Evolutionary conservation across 106 monocot genomes (phyloP).

Genomic region (Ottelia alismoides): DNA sequence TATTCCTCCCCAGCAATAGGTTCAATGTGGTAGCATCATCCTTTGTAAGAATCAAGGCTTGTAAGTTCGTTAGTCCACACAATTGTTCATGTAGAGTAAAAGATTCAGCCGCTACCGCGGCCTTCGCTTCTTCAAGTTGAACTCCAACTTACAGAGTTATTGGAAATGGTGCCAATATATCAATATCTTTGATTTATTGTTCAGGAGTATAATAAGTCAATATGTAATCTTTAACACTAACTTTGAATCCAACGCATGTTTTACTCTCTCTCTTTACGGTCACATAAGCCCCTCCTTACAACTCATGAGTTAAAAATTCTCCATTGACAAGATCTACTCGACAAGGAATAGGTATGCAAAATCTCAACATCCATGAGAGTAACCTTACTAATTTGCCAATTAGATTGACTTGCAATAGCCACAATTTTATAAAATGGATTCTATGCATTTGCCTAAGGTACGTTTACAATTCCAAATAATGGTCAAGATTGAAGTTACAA

Average conservation of each 20-base stretch:
- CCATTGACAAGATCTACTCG: background rate
- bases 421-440: no score
- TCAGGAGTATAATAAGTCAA: constrained; percentile 4
- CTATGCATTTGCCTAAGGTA: no score
- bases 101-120: constrained; percentile 10
- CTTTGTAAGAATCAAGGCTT: constrained; percentile 10
- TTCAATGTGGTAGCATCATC: constrained; percentile 6
- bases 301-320: background rate
- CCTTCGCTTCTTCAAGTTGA: constrained; percentile 9
- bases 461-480: no score
- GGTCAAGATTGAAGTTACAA: no score
- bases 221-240: constrained; percentile 6
- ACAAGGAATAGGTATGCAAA: background rate
- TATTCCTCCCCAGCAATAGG: constrained; percentile 4
- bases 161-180: constrained; percentile 19
- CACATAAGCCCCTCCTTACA: no score
- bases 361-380: no score
- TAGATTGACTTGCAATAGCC: no score
- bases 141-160: constrained; percentile 14
- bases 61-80: constrained; percentile 11
- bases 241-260: background rate
- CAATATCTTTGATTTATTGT: constrained; percentile 1
- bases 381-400: no score
- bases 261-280: background rate
- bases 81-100: constrained; percentile 10